phyloP scores from a whole-genome alignment of 208 protist species.

The Trypanosomatidae sp. region DNA sequence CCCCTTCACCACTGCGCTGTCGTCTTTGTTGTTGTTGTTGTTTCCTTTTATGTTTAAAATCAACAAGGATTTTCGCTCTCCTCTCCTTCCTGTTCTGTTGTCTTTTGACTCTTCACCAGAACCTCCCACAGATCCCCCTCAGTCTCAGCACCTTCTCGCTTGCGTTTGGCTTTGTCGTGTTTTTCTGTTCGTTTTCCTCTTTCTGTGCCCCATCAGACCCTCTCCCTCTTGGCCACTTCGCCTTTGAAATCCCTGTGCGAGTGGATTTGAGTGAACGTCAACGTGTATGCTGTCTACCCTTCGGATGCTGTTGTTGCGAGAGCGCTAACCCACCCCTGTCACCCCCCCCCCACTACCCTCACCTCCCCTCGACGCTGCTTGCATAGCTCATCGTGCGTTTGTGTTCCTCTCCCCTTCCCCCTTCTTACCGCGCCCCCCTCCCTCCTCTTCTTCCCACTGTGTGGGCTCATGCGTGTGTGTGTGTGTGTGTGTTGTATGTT shows the following conservation, averaged over 20 bases:
- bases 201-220: neutral
- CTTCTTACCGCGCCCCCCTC: no score
- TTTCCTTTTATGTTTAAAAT: neutral
- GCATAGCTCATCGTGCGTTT: no score
- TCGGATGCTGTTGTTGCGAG: no score
- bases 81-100: neutral
- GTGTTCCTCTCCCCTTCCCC: no score
- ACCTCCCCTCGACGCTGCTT: no score
- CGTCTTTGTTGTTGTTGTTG: constrained; percentile 3
- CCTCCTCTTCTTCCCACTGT: neutral
- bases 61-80: neutral
- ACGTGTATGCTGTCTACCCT: no score
- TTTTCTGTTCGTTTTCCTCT: neutral
- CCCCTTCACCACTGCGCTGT: neutral
- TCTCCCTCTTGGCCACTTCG: neutral
- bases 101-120: neutral
- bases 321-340: no score
- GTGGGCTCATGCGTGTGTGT: neutral
- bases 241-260: neutral
- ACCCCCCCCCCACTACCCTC: no score
- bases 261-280: no score
- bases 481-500: neutral
- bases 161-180: neutral
- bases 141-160: no score
- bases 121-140: no score